Evolutionary conservation across 371 early-diverging fungal genomes (phyloP), one percentile per base, ranked within the genome.

Genomic region (Syncephalastrum contaminatum): DNA sequence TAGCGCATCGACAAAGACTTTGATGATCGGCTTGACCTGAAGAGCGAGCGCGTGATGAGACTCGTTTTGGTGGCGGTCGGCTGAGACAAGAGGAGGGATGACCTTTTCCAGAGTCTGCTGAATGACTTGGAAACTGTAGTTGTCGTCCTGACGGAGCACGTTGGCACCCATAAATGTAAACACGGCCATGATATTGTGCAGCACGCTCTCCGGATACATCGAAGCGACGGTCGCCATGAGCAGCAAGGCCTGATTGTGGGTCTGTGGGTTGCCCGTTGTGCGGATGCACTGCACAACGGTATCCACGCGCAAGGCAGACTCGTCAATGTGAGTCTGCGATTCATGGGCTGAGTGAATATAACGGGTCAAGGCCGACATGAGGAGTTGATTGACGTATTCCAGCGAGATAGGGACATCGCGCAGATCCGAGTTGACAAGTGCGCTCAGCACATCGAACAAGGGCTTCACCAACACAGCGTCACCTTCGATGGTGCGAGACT

Each of bases 131-230:
- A 95, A 94, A 59, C 89, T 91, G 83, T 94, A 97, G 62, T 88
- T 88, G 69, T 98, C 97, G 71, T 98, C 97, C 70, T 94, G 94
- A 14, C 92, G 88, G 54, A 96, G 62, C 0, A 94, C 89, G 62
- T 91, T 95, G 48, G 93, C 92, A n/a, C 97, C 96, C 97, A 98
- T 95, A 65, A 97, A 97, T 7, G 96, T 98, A 65, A 98, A 97
- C 25, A 97, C 87, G 18, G 95, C 93, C 92, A 98, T 95, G 51
- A 95, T 90, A 69, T 94, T 90, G 63, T 91, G 84, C 47, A 98
- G 75, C 10, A 98, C 96, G 50, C 77, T 80, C 47, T 94, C 90
- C 2, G 96, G 93, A 62, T 85, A 88, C 55, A 88, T 69, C 12
- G 84, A 75, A 0, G 94, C 95, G 46, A 96, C 85, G 15, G 93